Evolutionary conservation across 495 filamentous ascomycete species (phyloP), one percentile per base, ranked within the genome.

Genomic region (Ascodesmis nigricans): DNA sequence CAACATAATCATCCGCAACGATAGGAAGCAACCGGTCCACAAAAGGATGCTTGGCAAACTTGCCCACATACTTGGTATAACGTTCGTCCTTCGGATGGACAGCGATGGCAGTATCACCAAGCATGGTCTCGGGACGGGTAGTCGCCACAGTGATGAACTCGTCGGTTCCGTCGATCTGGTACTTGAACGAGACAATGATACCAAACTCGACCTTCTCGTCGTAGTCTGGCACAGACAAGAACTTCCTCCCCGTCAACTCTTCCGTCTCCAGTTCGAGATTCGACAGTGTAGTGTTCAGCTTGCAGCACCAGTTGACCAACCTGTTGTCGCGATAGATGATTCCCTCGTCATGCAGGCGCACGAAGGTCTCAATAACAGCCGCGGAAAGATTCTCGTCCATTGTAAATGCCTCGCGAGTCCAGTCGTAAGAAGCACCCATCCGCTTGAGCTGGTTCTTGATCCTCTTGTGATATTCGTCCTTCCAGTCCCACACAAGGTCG

Each of bases 41-140:
- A 50, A 82, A 76, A 8, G 76, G 76, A 51, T 82, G 76, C 38
- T 62, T 57, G 8, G 71, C 76, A 33, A 59, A 62, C 55, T 77
- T 78, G 36, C 75, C 76, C 20, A 78, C 59, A 31, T 80, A 56
- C 50, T 79, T 67, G 49, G 63, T 52, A 56, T 78, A 71, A 7
- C 70, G 53, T 31, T 60, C 49, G 43, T 71, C 76, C 10, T 69
- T 61, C 11, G 76, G 76, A 53, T 80, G 71, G 8, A 82, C 76
- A 32, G 76, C 76, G 44, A 82, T 74, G 53, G 67, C 76, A 27
- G 62, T 69, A 57, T 82, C 76, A 52, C 76, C 76, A 10, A 80
- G 61, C 74, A 82, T 80, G 10, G 76, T 82, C 57, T 82, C 76
- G 1, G 66, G 66, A 58, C 76, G 66, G 33, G 76, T 82, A n/a